Conservation (phyloP, 2,329 filamentous ascomycete species). For the Trichophyton schoenleinii region DNA sequence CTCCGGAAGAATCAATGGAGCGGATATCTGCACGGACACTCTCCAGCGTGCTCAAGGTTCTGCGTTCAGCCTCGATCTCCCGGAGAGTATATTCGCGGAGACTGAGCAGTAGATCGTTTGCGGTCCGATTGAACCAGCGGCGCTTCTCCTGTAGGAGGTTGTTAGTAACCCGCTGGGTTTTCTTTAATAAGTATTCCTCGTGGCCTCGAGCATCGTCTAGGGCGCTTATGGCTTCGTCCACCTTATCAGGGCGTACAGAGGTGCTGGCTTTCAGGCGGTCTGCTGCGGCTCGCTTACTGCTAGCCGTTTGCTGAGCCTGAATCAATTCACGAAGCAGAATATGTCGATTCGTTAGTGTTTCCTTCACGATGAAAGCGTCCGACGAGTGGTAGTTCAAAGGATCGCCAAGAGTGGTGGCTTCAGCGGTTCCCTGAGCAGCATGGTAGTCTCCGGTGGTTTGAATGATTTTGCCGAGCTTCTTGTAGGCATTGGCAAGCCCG, state of each 20-base stretch:
- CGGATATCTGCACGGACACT: constrained; percentile 85
- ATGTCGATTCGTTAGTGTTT: constrained; percentile 93
- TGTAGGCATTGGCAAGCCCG: constrained; percentile 78
- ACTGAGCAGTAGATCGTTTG: constrained; percentile 67
- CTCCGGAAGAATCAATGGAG: constrained; percentile 80
- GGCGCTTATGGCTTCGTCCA: constrained; percentile 88
- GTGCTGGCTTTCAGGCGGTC: constrained; percentile 79
- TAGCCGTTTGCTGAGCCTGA: constrained; percentile 75
- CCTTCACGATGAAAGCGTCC: constrained; percentile 95
- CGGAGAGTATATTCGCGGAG: constrained; percentile 88
- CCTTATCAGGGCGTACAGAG: constrained; percentile 83
- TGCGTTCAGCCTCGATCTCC: constrained; percentile 88
- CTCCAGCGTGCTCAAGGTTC: constrained; percentile 85
- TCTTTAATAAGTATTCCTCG: constrained; percentile 69
- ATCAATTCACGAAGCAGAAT: constrained; percentile 87
- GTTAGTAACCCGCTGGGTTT: constrained; percentile 76
- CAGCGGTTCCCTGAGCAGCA: constrained; percentile 88
- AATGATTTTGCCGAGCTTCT: constrained; percentile 85
- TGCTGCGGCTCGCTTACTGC: constrained; percentile 70
- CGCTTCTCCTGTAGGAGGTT: constrained; percentile 82
- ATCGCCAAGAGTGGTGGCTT: constrained; percentile 88
- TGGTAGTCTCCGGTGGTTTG: constrained; percentile 92
- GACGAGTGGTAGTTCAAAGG: constrained; percentile 89
- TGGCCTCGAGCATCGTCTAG: constrained; percentile 76
- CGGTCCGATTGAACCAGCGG: constrained; percentile 78